A percentile compares a stretch with the other conserved stretches of the same genome.
These are phyloP conservation scores for Serendipita sp. DNA, from an alignment of 768 basidiomycete genomes.

Conservation along the genomic window DNA sequence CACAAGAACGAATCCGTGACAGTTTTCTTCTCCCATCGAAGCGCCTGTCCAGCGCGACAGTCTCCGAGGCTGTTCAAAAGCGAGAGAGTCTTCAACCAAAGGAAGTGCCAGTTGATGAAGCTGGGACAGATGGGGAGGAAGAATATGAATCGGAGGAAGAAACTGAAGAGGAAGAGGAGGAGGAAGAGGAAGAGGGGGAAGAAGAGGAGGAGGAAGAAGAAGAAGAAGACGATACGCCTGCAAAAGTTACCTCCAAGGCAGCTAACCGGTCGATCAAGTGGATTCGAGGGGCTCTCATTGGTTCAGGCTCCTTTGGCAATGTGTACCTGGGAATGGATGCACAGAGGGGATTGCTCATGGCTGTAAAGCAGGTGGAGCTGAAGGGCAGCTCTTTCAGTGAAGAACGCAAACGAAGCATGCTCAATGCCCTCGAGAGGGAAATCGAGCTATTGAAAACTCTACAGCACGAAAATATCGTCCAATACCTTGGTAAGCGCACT, in stretches of 20 bases:
- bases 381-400: slow-evolving; percentile 71
- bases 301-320: slow-evolving; percentile 87
- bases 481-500: slow-evolving; percentile 70
- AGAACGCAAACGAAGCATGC: slow-evolving; percentile 87
- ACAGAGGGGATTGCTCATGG: slow-evolving; percentile 78
- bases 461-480: slow-evolving; percentile 92
- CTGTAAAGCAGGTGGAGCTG: slow-evolving; percentile 92
- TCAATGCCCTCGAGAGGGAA: slow-evolving; percentile 79
- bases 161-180: slow-evolving; percentile 18
- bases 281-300: slow-evolving; percentile 93
- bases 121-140: slow-evolving; percentile 28
- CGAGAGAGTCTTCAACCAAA: slow-evolving; percentile 2
- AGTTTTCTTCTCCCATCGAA: neutral
- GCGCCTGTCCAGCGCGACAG: neutral
- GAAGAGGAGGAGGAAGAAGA: slow-evolving; percentile 30
- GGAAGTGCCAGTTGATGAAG: slow-evolving; percentile 12
- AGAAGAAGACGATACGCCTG: slow-evolving; percentile 29
- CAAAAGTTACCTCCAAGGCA: slow-evolving; percentile 27
- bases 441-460: slow-evolving; percentile 85
- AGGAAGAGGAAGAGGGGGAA: slow-evolving; percentile 21
- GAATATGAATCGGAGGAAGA: slow-evolving; percentile 25
- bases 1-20: neutral
- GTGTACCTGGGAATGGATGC: slow-evolving; percentile 95
- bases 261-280: slow-evolving; percentile 58
- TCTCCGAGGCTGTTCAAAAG: neutral